Conservation (phyloP, 176 grass and related monocot species). For the Ensete ventricosum region DNA sequence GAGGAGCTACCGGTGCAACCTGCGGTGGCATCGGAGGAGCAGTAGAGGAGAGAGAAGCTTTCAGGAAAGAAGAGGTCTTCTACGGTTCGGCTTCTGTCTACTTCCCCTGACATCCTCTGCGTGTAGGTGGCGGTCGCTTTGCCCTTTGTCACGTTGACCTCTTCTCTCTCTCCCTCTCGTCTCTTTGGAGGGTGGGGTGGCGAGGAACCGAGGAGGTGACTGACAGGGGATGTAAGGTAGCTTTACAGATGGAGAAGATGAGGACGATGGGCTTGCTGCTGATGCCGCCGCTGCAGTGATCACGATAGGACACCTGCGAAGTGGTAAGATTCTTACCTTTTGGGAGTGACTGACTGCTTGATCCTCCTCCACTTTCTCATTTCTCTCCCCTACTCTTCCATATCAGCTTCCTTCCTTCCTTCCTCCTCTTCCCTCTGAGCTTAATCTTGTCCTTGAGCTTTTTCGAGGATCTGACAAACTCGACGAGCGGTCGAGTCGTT, state of each 20-base stretch:
- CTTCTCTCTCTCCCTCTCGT: background rate
- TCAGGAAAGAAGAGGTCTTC: background rate
- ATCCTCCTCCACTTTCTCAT: background rate
- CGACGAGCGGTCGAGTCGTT: no score
- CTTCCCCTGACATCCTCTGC: constrained; percentile 4
- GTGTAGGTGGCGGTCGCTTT: background rate
- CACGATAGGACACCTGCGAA: background rate
- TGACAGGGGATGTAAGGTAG: background rate
- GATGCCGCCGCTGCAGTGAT: background rate
- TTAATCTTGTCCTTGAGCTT: background rate
- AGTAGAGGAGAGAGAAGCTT: background rate
- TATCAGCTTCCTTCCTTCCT: background rate
- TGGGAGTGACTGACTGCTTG: background rate
- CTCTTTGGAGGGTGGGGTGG: background rate
- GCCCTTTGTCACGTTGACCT: background rate
- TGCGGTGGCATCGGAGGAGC: background rate
- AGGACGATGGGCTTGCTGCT: background rate
- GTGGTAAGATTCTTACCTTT: background rate
- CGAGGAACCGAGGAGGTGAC: background rate
- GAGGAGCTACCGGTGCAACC: no score
- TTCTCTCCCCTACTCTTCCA: background rate
- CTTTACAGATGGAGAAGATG: background rate
- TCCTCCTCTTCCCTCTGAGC: background rate
- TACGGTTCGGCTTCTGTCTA: background rate
- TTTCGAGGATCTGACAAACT: background rate